Percentiles rank a stretch among this genome's conserved stretches.
Evolutionary conservation across 768 basidiomycete species (phyloP).

Genomic region (Baorangia bicolor): DNA sequence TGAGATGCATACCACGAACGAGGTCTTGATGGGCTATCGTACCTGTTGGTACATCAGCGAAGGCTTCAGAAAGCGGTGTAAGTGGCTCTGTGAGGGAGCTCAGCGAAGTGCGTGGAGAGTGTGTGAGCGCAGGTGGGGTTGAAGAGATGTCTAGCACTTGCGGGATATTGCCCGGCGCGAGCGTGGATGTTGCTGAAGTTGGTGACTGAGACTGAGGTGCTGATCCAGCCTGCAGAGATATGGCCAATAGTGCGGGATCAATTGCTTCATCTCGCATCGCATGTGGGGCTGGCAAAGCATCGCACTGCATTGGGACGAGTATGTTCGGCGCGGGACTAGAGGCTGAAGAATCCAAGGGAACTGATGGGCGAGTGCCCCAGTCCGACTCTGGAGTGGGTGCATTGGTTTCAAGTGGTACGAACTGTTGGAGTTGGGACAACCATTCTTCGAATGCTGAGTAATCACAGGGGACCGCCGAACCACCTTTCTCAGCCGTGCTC

Average conservation of each 20-base stretch:
- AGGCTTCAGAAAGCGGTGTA: conserved; percentile 23
- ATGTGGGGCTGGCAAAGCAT: neutral
- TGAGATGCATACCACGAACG: conserved; percentile 8
- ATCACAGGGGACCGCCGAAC: conserved; percentile 29
- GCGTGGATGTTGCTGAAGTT: neutral
- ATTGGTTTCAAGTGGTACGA: conserved; percentile 32
- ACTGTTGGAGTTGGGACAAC: conserved; percentile 49
- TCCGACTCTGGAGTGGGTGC: conserved; percentile 12
- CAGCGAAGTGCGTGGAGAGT: conserved; percentile 32
- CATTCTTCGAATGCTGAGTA: conserved; percentile 46
- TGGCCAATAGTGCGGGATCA: conserved; percentile 33
- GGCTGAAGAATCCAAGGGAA: neutral
- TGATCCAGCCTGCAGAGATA: conserved; percentile 20
- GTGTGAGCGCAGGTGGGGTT: conserved; percentile 21
- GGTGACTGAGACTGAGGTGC: conserved; percentile 1
- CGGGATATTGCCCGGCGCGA: neutral
- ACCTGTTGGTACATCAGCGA: conserved; percentile 5
- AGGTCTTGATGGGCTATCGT: neutral
- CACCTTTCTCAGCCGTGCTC: conserved; percentile 7
- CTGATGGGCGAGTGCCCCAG: neutral
- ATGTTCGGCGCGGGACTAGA: neutral
- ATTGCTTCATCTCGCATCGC: conserved; percentile 25
- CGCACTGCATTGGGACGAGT: neutral
- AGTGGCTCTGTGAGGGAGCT: conserved; percentile 32
- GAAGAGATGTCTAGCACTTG: conserved; percentile 4